These are phyloP conservation scores for Ulota crispa DNA, from an alignment of 225 moss, liverwort and hornwort species.

Conservation along the genomic window DNA sequence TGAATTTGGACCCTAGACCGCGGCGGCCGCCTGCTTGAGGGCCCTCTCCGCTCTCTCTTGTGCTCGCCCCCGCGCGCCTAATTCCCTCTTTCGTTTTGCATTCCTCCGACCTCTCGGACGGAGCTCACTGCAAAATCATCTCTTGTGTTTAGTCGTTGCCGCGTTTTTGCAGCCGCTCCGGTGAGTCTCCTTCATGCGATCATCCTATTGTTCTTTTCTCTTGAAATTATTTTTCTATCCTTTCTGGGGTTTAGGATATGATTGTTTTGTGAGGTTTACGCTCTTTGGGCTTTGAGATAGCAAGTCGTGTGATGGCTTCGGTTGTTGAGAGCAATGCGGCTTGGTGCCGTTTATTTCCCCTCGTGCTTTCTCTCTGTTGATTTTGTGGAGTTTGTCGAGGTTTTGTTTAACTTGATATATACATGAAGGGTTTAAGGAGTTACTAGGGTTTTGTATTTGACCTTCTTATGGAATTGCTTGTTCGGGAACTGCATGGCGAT, in stretches of 20 bases:
- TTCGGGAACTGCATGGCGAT: no score
- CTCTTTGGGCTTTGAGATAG: neutral
- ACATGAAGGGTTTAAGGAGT: neutral
- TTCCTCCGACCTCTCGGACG: constrained; percentile 25
- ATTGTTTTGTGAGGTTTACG: neutral
- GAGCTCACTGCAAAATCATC: neutral
- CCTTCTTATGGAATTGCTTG: neutral
- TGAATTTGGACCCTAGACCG: constrained; percentile 30
- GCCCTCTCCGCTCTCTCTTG: neutral
- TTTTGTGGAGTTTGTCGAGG: neutral
- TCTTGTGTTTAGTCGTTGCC: neutral
- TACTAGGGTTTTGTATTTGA: neutral
- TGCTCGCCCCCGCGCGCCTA: neutral
- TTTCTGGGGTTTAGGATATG: neutral
- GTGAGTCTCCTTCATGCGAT: neutral
- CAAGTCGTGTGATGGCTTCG: neutral
- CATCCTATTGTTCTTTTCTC: neutral
- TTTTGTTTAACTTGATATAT: no score
- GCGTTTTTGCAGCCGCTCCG: neutral
- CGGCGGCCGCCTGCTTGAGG: constrained; percentile 40
- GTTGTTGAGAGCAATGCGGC: neutral
- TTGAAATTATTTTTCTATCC: neutral
- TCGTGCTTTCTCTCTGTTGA: no score
- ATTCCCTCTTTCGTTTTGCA: neutral
- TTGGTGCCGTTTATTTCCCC: no score